phyloP scores from a whole-genome alignment of 805 yeast genomes.

The Wickerhamiella hasegawae region DNA sequence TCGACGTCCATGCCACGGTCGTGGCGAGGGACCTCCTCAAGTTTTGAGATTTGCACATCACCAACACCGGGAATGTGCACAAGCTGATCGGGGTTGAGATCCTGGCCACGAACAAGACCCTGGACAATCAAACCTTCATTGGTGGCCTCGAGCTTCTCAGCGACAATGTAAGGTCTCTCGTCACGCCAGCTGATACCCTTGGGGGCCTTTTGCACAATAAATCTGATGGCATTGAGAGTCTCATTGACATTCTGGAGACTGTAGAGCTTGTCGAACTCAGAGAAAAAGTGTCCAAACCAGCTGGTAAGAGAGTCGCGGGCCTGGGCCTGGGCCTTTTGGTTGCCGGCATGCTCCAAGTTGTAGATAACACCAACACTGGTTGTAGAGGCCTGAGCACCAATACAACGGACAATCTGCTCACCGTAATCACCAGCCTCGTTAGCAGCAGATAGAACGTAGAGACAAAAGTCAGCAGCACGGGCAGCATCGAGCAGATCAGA shows the following conservation, averaged over 20 bases:
- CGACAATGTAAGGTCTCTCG: slow-evolving; percentile 71
- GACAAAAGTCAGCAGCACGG: slow-evolving; percentile 73
- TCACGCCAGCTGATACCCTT: slow-evolving; percentile 84
- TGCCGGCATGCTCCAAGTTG: slow-evolving; percentile 45
- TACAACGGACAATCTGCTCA: slow-evolving; percentile 76
- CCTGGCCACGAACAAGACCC: slow-evolving; percentile 70
- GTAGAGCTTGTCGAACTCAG: slow-evolving; percentile 63
- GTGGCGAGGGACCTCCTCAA: slow-evolving; percentile 31
- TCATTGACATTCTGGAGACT: slow-evolving; percentile 56
- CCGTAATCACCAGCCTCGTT: slow-evolving; percentile 76
- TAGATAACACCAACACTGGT: slow-evolving; percentile 66
- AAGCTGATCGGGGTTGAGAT: slow-evolving; percentile 55
- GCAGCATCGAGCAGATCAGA: slow-evolving; percentile 69
- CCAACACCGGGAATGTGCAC: slow-evolving; percentile 84
- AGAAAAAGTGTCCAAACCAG: slow-evolving; percentile 60
- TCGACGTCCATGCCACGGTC: slow-evolving; percentile 18
- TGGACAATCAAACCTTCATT: slow-evolving; percentile 38
- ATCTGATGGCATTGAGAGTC: slow-evolving; percentile 54
- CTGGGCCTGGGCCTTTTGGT: slow-evolving; percentile 53
- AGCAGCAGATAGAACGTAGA: slow-evolving; percentile 77
- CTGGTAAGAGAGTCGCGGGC: slow-evolving; percentile 46
- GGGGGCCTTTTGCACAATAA: slow-evolving; percentile 74
- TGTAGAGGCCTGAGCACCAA: slow-evolving; percentile 84
- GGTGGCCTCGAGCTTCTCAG: slow-evolving; percentile 41
- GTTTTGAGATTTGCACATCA: slow-evolving; percentile 59